A percentile compares a stretch with the other conserved stretches of the same genome.
Conservation (phyloP, 2,329 filamentous ascomycete species). For the Xylariaceae sp. region DNA sequence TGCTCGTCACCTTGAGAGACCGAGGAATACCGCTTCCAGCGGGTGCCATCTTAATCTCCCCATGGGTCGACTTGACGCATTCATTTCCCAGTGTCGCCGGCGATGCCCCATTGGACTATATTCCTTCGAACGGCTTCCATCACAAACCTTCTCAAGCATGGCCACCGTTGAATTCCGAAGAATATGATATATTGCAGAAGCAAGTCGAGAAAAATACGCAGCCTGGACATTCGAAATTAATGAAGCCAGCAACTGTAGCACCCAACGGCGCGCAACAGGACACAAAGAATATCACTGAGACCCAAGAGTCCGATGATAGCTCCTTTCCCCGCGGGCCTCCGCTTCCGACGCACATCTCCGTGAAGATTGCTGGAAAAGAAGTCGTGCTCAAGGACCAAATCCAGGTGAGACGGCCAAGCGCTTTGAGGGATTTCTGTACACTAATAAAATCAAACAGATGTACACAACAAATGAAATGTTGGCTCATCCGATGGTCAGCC, state of each 20-base stretch:
- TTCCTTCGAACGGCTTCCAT: slow-evolving; percentile 81
- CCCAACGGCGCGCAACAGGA: slow-evolving; percentile 23
- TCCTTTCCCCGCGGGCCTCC: too few species aligned
- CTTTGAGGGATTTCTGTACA: slow-evolving; percentile 5
- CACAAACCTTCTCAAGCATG: slow-evolving; percentile 87
- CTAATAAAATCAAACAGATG: slow-evolving; percentile 42
- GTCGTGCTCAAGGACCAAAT: slow-evolving; percentile 86
- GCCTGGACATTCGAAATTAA: slow-evolving; percentile 29
- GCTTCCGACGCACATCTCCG: slow-evolving; percentile 55
- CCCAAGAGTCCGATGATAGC: too few species aligned
- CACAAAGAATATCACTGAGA: slow-evolving; percentile 11
- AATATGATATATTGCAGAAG: slow-evolving; percentile 53
- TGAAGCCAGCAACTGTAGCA: slow-evolving; percentile 35
- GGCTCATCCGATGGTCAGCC: slow-evolving; percentile 84
- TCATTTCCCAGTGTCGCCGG: slow-evolving; percentile 86
- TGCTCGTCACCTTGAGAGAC: slow-evolving; percentile 79
- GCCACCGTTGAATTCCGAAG: slow-evolving; percentile 84
- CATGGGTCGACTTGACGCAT: slow-evolving; percentile 94
- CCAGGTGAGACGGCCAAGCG: slow-evolving; percentile 53
- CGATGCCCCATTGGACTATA: slow-evolving; percentile 76
- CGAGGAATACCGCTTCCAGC: slow-evolving; percentile 80
- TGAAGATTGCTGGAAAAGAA: slow-evolving; percentile 62
- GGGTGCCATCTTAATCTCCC: slow-evolving; percentile 84
- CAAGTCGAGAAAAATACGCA: slow-evolving; percentile 43
- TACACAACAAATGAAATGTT: slow-evolving; percentile 81